Conservation (phyloP, 192 early-diverging fungal species). For the Cladochytrium replicatum region DNA sequence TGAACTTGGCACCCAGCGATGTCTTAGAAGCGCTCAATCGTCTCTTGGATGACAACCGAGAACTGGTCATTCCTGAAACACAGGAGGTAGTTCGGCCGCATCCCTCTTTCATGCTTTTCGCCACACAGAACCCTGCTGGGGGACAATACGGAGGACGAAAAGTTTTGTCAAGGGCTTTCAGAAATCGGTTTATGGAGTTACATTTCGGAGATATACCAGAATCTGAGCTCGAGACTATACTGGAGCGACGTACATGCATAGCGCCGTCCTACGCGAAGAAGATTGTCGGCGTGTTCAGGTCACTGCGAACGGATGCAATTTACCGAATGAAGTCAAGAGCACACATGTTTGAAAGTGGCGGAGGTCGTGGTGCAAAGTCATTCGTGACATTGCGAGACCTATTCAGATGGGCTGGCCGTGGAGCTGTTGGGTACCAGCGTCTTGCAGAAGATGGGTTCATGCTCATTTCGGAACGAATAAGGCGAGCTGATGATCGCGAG, state of each 20-base stretch:
- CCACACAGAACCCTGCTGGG: conserved; percentile 99
- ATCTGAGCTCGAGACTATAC: conserved; percentile 80
- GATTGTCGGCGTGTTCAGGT: conserved; percentile 77
- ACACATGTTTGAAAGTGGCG: conserved; percentile 93
- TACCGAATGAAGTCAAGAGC: conserved; percentile 57
- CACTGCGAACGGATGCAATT: conserved; percentile 60
- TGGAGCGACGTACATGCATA: conserved; percentile 70
- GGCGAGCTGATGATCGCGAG: conserved; percentile 68
- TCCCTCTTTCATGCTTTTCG: conserved; percentile 94
- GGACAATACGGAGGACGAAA: conserved; percentile 96
- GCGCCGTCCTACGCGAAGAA: conserved; percentile 80
- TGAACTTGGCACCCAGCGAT: conserved; percentile 96
- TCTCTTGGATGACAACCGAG: conserved; percentile 93
- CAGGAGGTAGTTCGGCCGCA: conserved; percentile 89
- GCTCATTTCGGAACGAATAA: conserved; percentile 83
- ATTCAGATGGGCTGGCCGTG: conserved; percentile 93
- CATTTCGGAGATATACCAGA: conserved; percentile 96
- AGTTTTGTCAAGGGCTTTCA: conserved; percentile 88
- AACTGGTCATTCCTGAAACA: conserved; percentile 92
- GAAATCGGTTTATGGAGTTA: conserved; percentile 93
- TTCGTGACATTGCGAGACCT: conserved; percentile 95
- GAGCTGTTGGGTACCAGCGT: conserved; percentile 61
- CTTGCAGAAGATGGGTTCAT: conserved; percentile 92
- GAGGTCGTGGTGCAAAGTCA: conserved; percentile 80
- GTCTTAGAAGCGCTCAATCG: conserved; percentile 97